phyloP scores from a whole-genome alignment of 2,329 filamentous ascomycete species.

The Colletotrichum sansevieriae region DNA sequence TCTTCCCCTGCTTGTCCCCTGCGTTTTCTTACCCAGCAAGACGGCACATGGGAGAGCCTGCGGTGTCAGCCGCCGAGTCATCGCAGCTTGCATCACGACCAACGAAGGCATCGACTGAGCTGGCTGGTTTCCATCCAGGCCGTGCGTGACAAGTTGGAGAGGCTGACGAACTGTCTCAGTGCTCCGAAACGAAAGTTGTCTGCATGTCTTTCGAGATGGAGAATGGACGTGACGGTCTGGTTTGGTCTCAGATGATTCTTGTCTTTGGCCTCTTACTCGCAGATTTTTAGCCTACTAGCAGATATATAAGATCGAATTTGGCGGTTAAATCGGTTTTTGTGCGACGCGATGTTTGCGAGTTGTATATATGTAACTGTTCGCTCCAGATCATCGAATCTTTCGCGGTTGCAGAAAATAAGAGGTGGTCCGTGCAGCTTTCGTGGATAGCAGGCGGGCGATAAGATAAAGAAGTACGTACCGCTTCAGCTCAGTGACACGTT shows the following conservation, averaged over 20 bases:
- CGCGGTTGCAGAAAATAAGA: not conserved
- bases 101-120: slow-evolving; percentile 83
- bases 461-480: slow-evolving; percentile 36
- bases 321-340: not conserved
- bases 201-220: not conserved
- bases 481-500: slow-evolving; percentile 27
- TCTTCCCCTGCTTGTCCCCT: slow-evolving; percentile 79
- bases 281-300: not conserved
- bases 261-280: slow-evolving; percentile 1
- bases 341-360: not conserved
- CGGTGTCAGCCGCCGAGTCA: slow-evolving; percentile 88
- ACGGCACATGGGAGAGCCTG: slow-evolving; percentile 88
- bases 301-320: not conserved
- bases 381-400: no score
- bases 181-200: no score
- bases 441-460: slow-evolving; percentile 7
- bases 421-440: not conserved
- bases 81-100: slow-evolving; percentile 87
- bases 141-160: slow-evolving; percentile 95
- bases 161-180: slow-evolving; percentile 84
- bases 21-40: slow-evolving; percentile 82
- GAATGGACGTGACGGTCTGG: not conserved
- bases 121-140: slow-evolving; percentile 87
- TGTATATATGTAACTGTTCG: not conserved
- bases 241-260: slow-evolving; percentile 11